These are phyloP conservation scores for Aspergillus jensenii DNA, from an alignment of 2,329 filamentous ascomycete species.

Conservation along the genomic window DNA sequence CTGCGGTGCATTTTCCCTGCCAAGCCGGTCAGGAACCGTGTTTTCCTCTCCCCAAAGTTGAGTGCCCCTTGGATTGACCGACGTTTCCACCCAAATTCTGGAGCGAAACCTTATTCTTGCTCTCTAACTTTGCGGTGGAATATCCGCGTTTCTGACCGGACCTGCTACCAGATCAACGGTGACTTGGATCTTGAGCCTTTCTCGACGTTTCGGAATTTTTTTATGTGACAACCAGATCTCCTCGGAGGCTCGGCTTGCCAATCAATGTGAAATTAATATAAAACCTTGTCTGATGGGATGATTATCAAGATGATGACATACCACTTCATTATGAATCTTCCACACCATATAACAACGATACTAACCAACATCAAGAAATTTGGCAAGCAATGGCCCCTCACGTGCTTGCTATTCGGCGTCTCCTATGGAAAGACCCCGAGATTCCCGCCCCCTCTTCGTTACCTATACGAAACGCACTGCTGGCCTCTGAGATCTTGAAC, in stretches of 20 bases:
- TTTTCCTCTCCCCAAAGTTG: constrained; percentile 1
- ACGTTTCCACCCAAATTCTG: constrained; percentile 13
- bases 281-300: not conserved
- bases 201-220: not conserved
- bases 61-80: constrained; percentile 14
- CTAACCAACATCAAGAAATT: not conserved
- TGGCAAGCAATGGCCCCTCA: no score
- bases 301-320: not conserved
- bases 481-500: not conserved
- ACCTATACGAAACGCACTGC: not conserved
- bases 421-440: no score
- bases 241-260: not conserved
- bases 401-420: no score
- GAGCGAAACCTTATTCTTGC: constrained; percentile 12
- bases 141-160: constrained; percentile 12
- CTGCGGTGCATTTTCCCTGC: constrained; percentile 6
- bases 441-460: not conserved
- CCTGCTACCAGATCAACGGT: not conserved
- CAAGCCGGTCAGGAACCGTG: constrained; percentile 16
- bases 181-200: not conserved
- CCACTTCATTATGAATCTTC: not conserved
- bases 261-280: not conserved
- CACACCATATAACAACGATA: not conserved
- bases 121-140: constrained; percentile 9
- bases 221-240: not conserved